Evolutionary conservation across 2,329 filamentous ascomycete genomes (phyloP), one percentile per base, ranked within the genome.

Genomic region (Coniella lustricola): DNA sequence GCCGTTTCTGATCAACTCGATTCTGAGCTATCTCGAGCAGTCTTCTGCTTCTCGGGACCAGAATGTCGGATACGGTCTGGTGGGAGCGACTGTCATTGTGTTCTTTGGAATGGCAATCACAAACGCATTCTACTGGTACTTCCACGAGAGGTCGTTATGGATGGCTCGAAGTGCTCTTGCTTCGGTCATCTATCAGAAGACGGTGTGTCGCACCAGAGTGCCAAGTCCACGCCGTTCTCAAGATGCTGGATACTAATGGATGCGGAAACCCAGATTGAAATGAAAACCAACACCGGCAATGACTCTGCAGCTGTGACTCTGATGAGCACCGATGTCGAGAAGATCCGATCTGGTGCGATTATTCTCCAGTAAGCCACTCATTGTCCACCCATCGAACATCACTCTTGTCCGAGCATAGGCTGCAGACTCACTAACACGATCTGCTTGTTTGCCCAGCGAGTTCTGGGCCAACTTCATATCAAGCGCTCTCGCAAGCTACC

Each of bases 1-100:
- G 39, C 69, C 71, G 0, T 67, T 73, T 20, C 64, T 74, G 32
- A 68, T 73, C 46, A 59, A 68, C 13, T 57, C 60, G 0, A 59
- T 68, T 0, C 56, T 74, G 1, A 49, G 55, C 2, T 67, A 67
- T 35, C 55, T 69, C 4, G 52, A 61, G 13, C 22, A 58, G 25
- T 51, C 61, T 25, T 16, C 22, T 12, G 17, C 38, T 10, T 31
- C 22, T 17, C 52, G 38, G 59, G 14, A 46, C 57, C 4, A 52
- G 53, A 53, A 58, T 47, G 37, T 57, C 46, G 60, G 63, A 1
- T 67, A 65, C 35, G 64, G 64, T 0, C 50, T 66, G 14, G 65
- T 67, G 20, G 64, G 62, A 4, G 63, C 62, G 5, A 57, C 59
- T 16, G 17, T 58, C 2, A 44, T 65, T 13, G 60, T 64, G 7